These are phyloP conservation scores for Lepiota venenata DNA, from an alignment of 768 basidiomycete species.

Conservation along the genomic window DNA sequence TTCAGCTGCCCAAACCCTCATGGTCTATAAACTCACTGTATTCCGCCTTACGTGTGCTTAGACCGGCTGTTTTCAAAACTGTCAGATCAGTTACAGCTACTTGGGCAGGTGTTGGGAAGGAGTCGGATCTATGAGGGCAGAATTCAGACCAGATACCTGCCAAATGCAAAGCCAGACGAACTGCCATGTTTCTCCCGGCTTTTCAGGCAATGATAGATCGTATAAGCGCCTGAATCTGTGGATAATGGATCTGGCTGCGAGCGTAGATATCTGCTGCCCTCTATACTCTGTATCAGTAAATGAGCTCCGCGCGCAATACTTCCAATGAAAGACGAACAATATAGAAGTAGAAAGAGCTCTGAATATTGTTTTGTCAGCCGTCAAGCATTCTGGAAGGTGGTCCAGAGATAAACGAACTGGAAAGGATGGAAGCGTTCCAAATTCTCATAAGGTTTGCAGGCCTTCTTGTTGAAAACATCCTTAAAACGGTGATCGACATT, in stretches of 20 bases:
- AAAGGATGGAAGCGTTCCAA: constrained; percentile 82
- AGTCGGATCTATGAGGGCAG: neutral
- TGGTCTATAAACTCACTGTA: constrained; percentile 52
- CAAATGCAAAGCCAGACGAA: neutral
- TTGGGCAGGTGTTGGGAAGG: constrained; percentile 71
- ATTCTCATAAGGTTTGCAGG: constrained; percentile 75
- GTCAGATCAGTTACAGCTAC: constrained; percentile 59
- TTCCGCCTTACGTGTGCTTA: constrained; percentile 86
- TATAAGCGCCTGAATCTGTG: constrained; percentile 78
- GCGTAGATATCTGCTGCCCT: constrained; percentile 82
- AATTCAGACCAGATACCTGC: neutral
- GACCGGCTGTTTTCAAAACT: constrained; percentile 66
- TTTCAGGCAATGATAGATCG: constrained; percentile 71
- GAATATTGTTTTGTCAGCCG: neutral
- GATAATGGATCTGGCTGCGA: constrained; percentile 80
- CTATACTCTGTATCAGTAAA: constrained; percentile 26
- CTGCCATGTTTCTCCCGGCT: constrained; percentile 17
- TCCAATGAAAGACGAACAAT: constrained; percentile 40
- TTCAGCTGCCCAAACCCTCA: constrained; percentile 1
- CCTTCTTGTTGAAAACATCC: constrained; percentile 58
- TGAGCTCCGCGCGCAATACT: neutral
- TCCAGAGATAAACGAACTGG: constrained; percentile 39
- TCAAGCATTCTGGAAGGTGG: neutral
- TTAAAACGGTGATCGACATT: constrained; percentile 66
- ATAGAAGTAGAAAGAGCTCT: constrained; percentile 74